Evolutionary conservation across 495 filamentous ascomycete genomes (phyloP), one percentile per base, ranked within the genome.

Genomic region (Aspergillus cavernicola): DNA sequence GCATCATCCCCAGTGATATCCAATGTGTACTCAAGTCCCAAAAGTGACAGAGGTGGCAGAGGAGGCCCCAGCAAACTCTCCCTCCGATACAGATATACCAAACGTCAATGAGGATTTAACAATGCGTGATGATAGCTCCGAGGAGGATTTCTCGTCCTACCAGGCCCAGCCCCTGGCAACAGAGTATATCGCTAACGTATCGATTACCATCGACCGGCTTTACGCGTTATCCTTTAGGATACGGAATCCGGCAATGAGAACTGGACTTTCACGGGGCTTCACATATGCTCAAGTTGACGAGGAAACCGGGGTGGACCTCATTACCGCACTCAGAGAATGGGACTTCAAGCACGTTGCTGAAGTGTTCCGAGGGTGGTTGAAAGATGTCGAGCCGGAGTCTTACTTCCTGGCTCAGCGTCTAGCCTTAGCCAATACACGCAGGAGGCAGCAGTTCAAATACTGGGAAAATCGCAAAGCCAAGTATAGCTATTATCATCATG

Each of bases 361-460:
- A 18, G 0, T 45, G 5, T 32, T 45, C 16, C 42, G 42, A 3
- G 8, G 2, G 0, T 45, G 42, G 42, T 16, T 24, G 22, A 6
- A 13, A 2, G 39, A 11, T 41, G 18, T 3, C 3, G 42, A 31
- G 7, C 12, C 31, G 22, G 40, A 28, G 4, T 11, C 3, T 8
- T 24, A 45, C 3, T 45, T 45, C 9, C 24, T 45, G 3, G 26
- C 31, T 16, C 24, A 8, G n/a, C 42, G 42, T 8, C 24, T 45
- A 13, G 42, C 42, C 2, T 10, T 4, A 12, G 42, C 42, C 23
- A 45, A 45, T 45, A 24, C 26, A 29, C 24, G 11, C 9, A 24
- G 42, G 6, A 29, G 42, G 16, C 24, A 45, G 26, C 42, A 32
- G 12, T 45, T 45, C 26, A 45, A 32, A 29, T 45, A 45, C 42